phyloP scores from a whole-genome alignment of 2,329 filamentous ascomycete species.

The Stagonosporopsis cucurbitacearum region DNA sequence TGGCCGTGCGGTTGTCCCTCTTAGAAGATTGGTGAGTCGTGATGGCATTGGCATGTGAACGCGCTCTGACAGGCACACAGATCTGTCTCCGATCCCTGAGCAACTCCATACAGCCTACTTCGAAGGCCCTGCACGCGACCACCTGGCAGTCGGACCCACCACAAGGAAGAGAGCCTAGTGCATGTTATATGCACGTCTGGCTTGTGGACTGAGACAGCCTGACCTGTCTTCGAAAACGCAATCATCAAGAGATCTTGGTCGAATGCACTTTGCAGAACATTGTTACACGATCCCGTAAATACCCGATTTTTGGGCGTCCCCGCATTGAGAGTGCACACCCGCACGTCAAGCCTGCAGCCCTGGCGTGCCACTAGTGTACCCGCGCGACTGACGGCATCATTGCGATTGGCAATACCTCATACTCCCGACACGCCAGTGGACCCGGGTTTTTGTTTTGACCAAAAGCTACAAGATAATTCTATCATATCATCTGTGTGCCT shows the following conservation, averaged over 20 bases:
- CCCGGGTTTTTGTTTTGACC: slow-evolving; percentile 10
- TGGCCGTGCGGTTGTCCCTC: slow-evolving; percentile 29
- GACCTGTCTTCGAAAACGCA: background rate
- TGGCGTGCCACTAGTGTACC: slow-evolving; percentile 29
- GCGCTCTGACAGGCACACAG: slow-evolving; percentile 25
- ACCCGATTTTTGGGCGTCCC: slow-evolving; percentile 31
- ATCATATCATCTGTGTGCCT: slow-evolving; percentile 3
- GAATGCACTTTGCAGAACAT: slow-evolving; percentile 6
- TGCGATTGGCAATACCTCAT: slow-evolving; percentile 22
- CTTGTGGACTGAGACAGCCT: background rate
- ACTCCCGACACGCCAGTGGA: slow-evolving; percentile 24
- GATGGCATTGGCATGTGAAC: slow-evolving; percentile 12
- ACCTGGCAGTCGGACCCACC: background rate
- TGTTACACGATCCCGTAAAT: slow-evolving; percentile 28
- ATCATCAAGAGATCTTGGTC: background rate
- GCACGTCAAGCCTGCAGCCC: slow-evolving; percentile 23
- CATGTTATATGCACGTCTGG: background rate
- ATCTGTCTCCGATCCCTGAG: slow-evolving; percentile 15
- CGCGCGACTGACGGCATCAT: slow-evolving; percentile 24
- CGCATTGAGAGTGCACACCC: slow-evolving; percentile 33
- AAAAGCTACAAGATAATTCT: slow-evolving; percentile 16
- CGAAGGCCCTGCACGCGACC: slow-evolving; percentile 6
- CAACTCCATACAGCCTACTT: slow-evolving; percentile 9
- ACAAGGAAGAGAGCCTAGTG: slow-evolving; percentile 2
- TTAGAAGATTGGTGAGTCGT: slow-evolving; percentile 21